Evolutionary conservation across 495 filamentous ascomycete species (phyloP).

Genomic region (Trichodelitschia bisporula): DNA sequence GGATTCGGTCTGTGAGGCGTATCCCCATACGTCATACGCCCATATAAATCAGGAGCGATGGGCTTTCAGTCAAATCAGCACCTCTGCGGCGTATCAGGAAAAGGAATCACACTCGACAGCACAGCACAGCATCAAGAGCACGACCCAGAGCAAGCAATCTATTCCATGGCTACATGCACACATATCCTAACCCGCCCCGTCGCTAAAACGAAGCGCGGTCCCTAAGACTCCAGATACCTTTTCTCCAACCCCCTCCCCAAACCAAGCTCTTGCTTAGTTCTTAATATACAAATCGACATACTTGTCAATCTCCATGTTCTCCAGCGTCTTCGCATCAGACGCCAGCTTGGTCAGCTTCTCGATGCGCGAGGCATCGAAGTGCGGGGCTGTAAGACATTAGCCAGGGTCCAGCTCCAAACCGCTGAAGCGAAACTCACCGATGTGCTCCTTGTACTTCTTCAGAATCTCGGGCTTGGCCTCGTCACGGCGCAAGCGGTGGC

Average conservation of each 20-base stretch:
- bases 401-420: background rate
- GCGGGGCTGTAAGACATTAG: conserved; percentile 19
- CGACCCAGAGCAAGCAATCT: too few species aligned
- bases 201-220: too few species aligned
- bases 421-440: conserved; percentile 24
- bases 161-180: too few species aligned
- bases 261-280: conserved; percentile 9
- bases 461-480: conserved; percentile 95
- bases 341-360: conserved; percentile 56
- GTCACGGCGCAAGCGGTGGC: conserved; percentile 72
- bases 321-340: conserved; percentile 44
- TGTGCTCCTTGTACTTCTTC: conserved; percentile 80
- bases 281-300: conserved; percentile 91
- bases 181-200: too few species aligned
- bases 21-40: too few species aligned
- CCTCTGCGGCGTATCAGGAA: too few species aligned
- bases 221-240: conserved; percentile 6
- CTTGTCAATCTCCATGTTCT: conserved; percentile 62
- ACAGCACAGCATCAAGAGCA: too few species aligned
- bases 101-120: too few species aligned
- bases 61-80: too few species aligned
- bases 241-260: too few species aligned
- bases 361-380: conserved; percentile 51
- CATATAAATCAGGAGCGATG: too few species aligned
- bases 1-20: too few species aligned